Base-by-base conservation (phyloP, 2,329 filamentous ascomycete genomes). In the Mycogone perniciosa region DNA sequence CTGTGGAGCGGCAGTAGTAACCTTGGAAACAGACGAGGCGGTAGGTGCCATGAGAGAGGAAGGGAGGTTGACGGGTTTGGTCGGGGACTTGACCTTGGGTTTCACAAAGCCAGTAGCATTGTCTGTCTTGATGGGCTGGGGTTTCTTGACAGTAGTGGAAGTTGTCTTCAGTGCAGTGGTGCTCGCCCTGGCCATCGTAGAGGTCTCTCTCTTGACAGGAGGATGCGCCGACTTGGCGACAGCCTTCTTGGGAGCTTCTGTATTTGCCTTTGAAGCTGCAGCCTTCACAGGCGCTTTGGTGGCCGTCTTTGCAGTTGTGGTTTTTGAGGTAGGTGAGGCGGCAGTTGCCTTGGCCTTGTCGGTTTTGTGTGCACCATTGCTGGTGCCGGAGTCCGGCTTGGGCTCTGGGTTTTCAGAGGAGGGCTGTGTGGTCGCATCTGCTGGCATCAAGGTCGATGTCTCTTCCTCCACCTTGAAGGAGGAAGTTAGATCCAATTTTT, bases 11-110 rank as follows among this genome's bases (percentile, higher is more conserved):
- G 57, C 57, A 27, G 31, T 29, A 13, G 48, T 37, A 30, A 57
- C 72, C 66, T 84, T 88, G 10, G 82, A 84, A 11, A 79, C 80
- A 1, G 82, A 89, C 1, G 86, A 76, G 27, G 85, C 80, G 4
- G 86, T 90, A 31, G 84, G 85, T 5, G 84, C 82, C 27, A 76
- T 85, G 31, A 89, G 71, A 51, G 84, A 83, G 7, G 85, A 73
- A 7, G 86, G 82, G 1, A 89, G 71, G 51, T 79, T 80, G 46
- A 83, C 72, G 7, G 85, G 85, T 50, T 82, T 80, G 2, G 86
- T 89, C 2, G 84, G 84, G 8, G 86, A 88, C 65, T 81, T 84
- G 26, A 43, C 40, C 63, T 82, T 84, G 7, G 81, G 79, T 61
- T 83, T 84, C 30, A 74, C 69, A 54, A 77, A 77, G 2, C 68